Evolutionary conservation across 371 early-diverging fungal species (phyloP).

Genomic region (Rhizopus stolonifer): DNA sequence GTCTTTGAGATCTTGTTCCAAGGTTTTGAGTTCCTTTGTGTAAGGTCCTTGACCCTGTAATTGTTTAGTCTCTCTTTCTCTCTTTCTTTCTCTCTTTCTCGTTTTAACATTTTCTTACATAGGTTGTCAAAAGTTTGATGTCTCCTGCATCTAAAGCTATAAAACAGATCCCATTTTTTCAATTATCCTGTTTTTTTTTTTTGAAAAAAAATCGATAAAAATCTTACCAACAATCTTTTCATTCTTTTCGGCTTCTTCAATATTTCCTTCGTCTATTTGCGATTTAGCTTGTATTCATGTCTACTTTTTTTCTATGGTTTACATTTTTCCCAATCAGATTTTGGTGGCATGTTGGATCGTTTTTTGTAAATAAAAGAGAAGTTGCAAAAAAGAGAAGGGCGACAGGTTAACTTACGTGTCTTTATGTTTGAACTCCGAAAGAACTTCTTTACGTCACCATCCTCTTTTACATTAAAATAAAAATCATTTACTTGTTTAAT

Average conservation of each 20-base stretch:
- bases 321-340: constrained; percentile 95
- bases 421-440: not conserved
- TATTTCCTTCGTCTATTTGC: constrained; percentile 71
- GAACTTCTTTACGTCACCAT: too few relatives aligned
- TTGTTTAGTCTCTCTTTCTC: not conserved
- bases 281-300: not conserved
- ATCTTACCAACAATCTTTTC: constrained; percentile 88
- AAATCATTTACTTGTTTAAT: too few relatives aligned
- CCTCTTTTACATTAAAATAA: too few relatives aligned
- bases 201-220: not conserved
- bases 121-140: constrained; percentile 92
- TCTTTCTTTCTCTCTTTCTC: not conserved
- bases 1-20: constrained; percentile 93
- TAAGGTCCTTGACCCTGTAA: constrained; percentile 96
- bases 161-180: not conserved
- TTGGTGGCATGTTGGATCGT: constrained; percentile 20
- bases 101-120: constrained; percentile 55
- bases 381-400: not conserved
- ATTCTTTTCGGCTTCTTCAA: constrained; percentile 73
- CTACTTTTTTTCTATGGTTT: constrained; percentile 12
- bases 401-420: not conserved
- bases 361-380: not conserved
- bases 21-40: constrained; percentile 86
- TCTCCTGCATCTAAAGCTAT: constrained; percentile 94
- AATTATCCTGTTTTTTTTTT: not conserved